Conservation (phyloP, 164 flowering plant genomes). For the Piper longum region DNA sequence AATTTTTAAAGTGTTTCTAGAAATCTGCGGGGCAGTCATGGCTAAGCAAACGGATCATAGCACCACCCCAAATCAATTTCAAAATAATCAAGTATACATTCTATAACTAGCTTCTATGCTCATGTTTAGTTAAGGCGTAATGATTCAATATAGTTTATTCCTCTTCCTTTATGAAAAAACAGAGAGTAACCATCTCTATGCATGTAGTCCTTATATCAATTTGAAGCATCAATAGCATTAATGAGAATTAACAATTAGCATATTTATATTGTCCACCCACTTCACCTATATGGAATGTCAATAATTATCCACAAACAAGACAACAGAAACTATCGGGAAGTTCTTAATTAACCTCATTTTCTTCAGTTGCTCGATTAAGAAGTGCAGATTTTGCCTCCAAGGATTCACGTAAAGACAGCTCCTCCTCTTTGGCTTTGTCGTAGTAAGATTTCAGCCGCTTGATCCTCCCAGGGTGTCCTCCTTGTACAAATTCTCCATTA, state of each 20-base stretch:
- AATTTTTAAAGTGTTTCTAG: too few species aligned
- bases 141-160: not conserved
- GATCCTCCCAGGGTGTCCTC: slow-evolving; percentile 69
- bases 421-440: slow-evolving; percentile 60
- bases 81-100: not conserved
- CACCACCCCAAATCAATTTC: too few species aligned
- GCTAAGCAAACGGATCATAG: too few species aligned
- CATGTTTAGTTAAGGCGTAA: not conserved
- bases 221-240: not conserved
- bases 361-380: slow-evolving; percentile 62
- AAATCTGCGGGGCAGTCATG: too few species aligned
- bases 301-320: not conserved
- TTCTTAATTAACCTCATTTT: slow-evolving; percentile 59
- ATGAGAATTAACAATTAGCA: not conserved
- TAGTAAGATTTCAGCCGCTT: slow-evolving; percentile 60
- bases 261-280: not conserved
- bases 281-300: not conserved
- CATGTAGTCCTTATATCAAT: not conserved
- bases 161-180: not conserved
- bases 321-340: not conserved
- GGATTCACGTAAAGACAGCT: slow-evolving; percentile 50
- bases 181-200: not conserved
- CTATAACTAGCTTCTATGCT: not conserved
- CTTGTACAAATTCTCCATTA: slow-evolving; percentile 87
- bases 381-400: slow-evolving; percentile 92